Base-by-base conservation (phyloP, 2,329 filamentous ascomycete genomes). In the Fusarium chaquense region DNA sequence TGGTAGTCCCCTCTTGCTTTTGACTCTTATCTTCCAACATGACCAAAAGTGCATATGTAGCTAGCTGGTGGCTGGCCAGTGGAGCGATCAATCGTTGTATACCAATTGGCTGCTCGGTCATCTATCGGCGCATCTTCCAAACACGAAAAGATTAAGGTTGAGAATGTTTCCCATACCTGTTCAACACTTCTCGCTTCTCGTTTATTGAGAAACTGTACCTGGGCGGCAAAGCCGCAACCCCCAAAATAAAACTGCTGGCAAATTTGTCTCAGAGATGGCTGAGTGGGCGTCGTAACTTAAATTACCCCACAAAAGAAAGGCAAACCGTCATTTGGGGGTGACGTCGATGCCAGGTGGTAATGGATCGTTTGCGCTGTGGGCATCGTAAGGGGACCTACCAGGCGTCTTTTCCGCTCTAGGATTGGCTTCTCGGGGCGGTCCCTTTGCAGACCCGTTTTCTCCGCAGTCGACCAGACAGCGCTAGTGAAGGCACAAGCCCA, bases 291-390 rank as follows among this genome's bases (percentile, higher is more conserved):
- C 33, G 24, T n/a, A 41, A 51, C 49, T 36, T 28, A n/a, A 51
- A 33, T 43, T 70, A 73, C 71, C 71, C 71, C 71, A 68, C 70
- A 73, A 70, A 73, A 67, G 60, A 56, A 59, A 57, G 35, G 58
- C 43, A 58, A 61, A 51, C 46, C 55, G 51, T 56, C 62, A 65
- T 53, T 43, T 50, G 44, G 43, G 56, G 58, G 72, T 75, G 73
- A 75, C 71, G 72, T 75, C 61, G 69, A 52, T 62, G 58, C 55
- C 49, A 51, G 49, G 51, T 67, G 30, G 49, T 51, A 51, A 51
- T 51, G 49, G 55, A 47, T 52, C 54, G 51, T 46, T 67, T 43
- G 33, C 36, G 46, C 28, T 50, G 49, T 49, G 62, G 58, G 22
- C 30, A 41, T 59, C 51, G 47, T 22, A 53, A 58, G 52, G 52